Conservation (phyloP, 2,329 filamentous ascomycete genomes). For the Lachnellula willkommii region DNA sequence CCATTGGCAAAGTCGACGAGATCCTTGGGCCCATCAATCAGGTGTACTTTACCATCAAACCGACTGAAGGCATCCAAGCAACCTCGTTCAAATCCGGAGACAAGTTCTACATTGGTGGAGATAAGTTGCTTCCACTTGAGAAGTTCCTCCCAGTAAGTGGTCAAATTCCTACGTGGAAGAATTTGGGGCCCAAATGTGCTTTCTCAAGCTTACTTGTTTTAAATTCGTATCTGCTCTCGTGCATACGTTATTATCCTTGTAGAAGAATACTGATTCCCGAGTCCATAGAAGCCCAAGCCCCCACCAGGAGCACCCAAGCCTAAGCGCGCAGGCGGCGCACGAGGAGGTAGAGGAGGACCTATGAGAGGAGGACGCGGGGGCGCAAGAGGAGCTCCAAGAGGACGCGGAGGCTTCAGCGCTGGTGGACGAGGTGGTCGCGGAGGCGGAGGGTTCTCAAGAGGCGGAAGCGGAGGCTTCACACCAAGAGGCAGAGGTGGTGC, state of each 20-base stretch:
- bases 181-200: background rate
- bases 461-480: conserved; percentile 30
- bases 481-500: conserved; percentile 29
- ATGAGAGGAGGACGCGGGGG: conserved; percentile 39
- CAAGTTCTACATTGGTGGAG: conserved; percentile 92
- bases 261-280: background rate
- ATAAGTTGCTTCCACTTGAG: conserved; percentile 92
- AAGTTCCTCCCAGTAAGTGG: conserved; percentile 73
- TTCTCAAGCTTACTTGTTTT: background rate
- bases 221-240: background rate
- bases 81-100: conserved; percentile 92
- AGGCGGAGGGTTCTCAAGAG: conserved; percentile 32
- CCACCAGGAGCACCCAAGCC: conserved; percentile 62
- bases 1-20: conserved; percentile 96
- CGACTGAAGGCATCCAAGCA: conserved; percentile 91
- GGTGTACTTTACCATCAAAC: conserved; percentile 98
- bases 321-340: conserved; percentile 62
- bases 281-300: conserved; percentile 65
- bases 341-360: conserved; percentile 41
- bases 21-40: conserved; percentile 96
- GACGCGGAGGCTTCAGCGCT: conserved; percentile 45
- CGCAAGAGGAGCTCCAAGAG: conserved; percentile 47
- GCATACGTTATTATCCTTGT: background rate
- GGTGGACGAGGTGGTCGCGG: conserved; percentile 39
- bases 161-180: background rate